These are phyloP conservation scores for Tolypocladium amazonense DNA, from an alignment of 2,329 filamentous ascomycete species.

Conservation along the genomic window DNA sequence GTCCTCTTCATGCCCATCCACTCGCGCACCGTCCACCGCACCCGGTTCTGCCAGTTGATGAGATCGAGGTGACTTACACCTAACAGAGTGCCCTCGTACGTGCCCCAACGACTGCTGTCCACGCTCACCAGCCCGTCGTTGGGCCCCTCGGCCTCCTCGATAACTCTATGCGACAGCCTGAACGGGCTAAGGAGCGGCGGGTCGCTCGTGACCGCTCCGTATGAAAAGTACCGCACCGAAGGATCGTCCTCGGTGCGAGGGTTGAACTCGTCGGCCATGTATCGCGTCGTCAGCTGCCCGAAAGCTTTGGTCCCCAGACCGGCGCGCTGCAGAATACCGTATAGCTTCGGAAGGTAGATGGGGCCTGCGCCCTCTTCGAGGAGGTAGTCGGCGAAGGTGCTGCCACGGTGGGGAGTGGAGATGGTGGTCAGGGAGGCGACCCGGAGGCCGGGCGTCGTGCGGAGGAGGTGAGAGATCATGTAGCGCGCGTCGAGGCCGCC, in stretches of 20 bases:
- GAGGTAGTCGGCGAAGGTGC: slow-evolving; percentile 43
- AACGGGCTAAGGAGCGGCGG: slow-evolving; percentile 56
- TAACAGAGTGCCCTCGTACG: slow-evolving; percentile 52
- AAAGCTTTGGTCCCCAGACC: slow-evolving; percentile 52
- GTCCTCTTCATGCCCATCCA: slow-evolving; percentile 43
- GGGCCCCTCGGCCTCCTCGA: slow-evolving; percentile 41
- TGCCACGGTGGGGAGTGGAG: slow-evolving; percentile 45
- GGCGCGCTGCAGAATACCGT: slow-evolving; percentile 35
- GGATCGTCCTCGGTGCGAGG: slow-evolving; percentile 41
- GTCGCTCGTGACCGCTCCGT: slow-evolving; percentile 39
- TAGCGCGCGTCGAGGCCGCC: slow-evolving; percentile 55
- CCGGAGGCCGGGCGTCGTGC: slow-evolving; percentile 24
- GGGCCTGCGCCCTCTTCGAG: slow-evolving; percentile 31
- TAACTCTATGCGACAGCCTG: slow-evolving; percentile 37
- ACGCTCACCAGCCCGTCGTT: slow-evolving; percentile 63
- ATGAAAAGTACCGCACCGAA: slow-evolving; percentile 49
- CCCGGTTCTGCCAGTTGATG: slow-evolving; percentile 57
- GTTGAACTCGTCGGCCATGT: slow-evolving; percentile 52
- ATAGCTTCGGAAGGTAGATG: slow-evolving; percentile 41
- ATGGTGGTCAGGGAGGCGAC: slow-evolving; percentile 44
- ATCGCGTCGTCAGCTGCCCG: slow-evolving; percentile 45
- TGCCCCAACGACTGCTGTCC: slow-evolving; percentile 49
- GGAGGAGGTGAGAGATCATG: slow-evolving; percentile 48
- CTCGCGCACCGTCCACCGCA: slow-evolving; percentile 42
- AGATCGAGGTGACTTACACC: slow-evolving; percentile 53